phyloP scores from a whole-genome alignment of 306 rosid species.

The Amphicarpaea edgeworthii region DNA sequence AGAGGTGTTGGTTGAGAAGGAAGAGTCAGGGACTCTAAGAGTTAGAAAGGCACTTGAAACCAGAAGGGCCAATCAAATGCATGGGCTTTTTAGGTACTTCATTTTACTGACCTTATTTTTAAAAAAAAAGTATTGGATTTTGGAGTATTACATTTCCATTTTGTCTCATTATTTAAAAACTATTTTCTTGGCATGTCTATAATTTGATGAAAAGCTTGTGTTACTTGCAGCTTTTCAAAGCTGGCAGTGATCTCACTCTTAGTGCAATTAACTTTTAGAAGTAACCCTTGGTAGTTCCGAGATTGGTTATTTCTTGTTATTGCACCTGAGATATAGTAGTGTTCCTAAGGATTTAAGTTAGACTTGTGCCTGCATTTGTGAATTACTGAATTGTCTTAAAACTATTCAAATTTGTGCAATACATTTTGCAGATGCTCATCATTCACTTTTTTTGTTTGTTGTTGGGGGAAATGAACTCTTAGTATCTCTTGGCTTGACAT shows the following conservation, averaged over 20 bases:
- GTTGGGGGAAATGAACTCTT: conserved; percentile 2
- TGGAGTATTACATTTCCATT: conserved; percentile 13
- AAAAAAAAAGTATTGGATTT: not conserved
- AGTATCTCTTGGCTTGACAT: conserved; percentile 19
- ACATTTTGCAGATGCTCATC: conserved; percentile 27
- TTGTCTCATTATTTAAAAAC: not conserved
- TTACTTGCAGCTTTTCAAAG: conserved; percentile 12
- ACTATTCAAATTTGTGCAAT: conserved; percentile 1
- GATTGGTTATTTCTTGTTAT: conserved; percentile 5
- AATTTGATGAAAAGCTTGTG: conserved; percentile 10
- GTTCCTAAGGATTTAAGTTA: conserved; percentile 10
- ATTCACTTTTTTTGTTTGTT: conserved; percentile 6
- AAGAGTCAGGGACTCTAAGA: conserved; percentile 67
- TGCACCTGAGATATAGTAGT: conserved; percentile 9
- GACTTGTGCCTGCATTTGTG: conserved; percentile 34
- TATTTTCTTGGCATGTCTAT: not conserved
- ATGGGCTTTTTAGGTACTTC: conserved; percentile 91
- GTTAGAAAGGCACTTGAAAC: conserved; percentile 79
- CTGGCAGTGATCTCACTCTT: conserved; percentile 8
- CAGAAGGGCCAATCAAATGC: conserved; percentile 94
- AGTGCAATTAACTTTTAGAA: not conserved
- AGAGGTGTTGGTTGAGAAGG: conserved; percentile 72
- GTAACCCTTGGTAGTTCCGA: conserved; percentile 22
- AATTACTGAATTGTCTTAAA: conserved; percentile 29
- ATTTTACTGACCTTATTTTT: conserved; percentile 21